Conservation (phyloP, 345 rosid species). For the Syzygium jambos region DNA sequence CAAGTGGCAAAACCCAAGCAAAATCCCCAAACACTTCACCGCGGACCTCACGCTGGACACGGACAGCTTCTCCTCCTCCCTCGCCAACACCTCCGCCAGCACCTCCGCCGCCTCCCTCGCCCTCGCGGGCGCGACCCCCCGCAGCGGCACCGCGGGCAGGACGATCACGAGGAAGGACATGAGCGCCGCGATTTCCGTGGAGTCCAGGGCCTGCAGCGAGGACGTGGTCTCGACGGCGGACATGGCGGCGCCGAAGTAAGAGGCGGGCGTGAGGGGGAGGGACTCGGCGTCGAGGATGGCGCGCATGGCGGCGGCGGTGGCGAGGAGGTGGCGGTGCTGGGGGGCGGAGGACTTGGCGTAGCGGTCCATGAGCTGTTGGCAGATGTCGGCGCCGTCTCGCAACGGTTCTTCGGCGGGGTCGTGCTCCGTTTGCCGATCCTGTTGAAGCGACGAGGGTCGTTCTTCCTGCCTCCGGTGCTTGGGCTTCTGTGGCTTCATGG, state of each 20-base stretch:
- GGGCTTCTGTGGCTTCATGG: not conserved
- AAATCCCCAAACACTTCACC: slow-evolving; percentile 72
- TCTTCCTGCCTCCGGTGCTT: not conserved
- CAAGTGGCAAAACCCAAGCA: slow-evolving; percentile 58
- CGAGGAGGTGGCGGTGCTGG: slow-evolving; percentile 86
- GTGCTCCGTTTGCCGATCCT: not conserved
- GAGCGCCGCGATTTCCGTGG: slow-evolving; percentile 55
- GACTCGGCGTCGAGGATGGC: slow-evolving; percentile 68
- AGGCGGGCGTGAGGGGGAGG: slow-evolving; percentile 42
- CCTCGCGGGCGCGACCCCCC: slow-evolving; percentile 36
- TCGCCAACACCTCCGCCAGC: slow-evolving; percentile 31
- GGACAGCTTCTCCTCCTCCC: slow-evolving; percentile 34
- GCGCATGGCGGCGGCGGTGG: slow-evolving; percentile 83
- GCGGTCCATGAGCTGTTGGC: slow-evolving; percentile 84
- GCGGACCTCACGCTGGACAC: slow-evolving; percentile 58
- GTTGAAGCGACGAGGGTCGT: not conserved
- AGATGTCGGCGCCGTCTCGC: slow-evolving; percentile 51
- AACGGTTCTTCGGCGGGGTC: slow-evolving; percentile 3
- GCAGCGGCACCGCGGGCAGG: slow-evolving; percentile 37
- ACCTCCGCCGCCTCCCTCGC: slow-evolving; percentile 63
- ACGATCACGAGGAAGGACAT: slow-evolving; percentile 60
- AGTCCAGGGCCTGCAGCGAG: slow-evolving; percentile 23
- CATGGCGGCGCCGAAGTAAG: slow-evolving; percentile 82
- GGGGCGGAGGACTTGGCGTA: slow-evolving; percentile 75
- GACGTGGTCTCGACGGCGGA: slow-evolving; percentile 27